Base-by-base conservation (phyloP, 768 basidiomycete genomes). In the Dentipellis sp. region DNA sequence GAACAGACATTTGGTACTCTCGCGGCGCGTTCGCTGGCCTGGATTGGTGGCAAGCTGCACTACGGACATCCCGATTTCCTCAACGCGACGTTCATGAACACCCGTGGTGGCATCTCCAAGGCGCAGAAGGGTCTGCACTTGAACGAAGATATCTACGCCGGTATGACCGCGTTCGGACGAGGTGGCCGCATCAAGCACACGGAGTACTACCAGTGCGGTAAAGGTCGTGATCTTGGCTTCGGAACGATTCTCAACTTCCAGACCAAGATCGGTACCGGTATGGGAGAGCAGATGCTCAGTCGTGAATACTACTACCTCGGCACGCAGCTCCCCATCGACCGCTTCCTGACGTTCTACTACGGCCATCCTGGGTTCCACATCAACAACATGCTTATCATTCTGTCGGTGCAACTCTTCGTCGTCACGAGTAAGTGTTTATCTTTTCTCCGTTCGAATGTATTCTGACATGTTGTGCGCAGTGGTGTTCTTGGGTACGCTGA, bases 31-130 rank as follows among this genome's bases (percentile, higher is more conserved):
- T 86, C 91, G 1, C 85, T 95, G 77, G 91, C 95, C 1, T 97
- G 92, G 89, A 91, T 98, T 59, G 95, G 95, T 39, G 97, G 97
- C 51, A 98, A 98, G 70, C 79, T 99, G 58, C 97, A 98, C 69
- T 99, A 99, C 68, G 97, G 97, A 62, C 97, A 98, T 70, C 97
- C 97, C 10, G 97, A 99, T 81, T 97, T 99, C 84, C 78, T 99
- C 62, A 97, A 97, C 69, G 95, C 86, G 42, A 72, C 95, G 54
- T 99, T 91, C 77, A 98, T 99, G 97, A 92, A 81, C 59, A 98
- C 97, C 1, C 94, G 97, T 39, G 97, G 97, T 38, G 97, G 97
- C 64, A 87, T 97, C 8, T 98, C 95, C 46, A 99, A 99, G 74
- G 97, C 97, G 37, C 97, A 99, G 72, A 99, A 99, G 71, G 97